Conservation (phyloP, 345 rosid species). For the Gossypium turneri region DNA sequence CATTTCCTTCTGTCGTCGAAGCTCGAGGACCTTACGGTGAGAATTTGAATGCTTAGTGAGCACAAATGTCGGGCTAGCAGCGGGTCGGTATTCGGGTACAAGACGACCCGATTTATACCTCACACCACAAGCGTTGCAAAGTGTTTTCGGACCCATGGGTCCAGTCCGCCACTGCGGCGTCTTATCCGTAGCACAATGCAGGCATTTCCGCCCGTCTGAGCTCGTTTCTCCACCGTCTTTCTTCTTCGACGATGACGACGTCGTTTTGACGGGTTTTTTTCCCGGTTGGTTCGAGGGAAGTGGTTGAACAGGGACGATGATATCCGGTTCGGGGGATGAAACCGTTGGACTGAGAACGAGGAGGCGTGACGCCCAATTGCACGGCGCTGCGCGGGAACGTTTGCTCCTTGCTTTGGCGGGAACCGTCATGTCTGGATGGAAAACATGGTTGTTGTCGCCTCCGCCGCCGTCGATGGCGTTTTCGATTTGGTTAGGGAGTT, state of each 20-base stretch:
- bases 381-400: constrained; percentile 74
- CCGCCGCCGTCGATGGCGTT: not conserved
- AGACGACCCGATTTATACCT: constrained; percentile 71
- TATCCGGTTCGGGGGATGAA: constrained; percentile 31
- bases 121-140: constrained; percentile 92
- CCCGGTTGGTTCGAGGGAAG: constrained; percentile 2
- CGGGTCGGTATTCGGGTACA: constrained; percentile 78
- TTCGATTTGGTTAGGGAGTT: constrained; percentile 5
- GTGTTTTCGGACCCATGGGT: constrained; percentile 75
- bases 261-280: constrained; percentile 30
- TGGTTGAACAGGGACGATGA: constrained; percentile 9
- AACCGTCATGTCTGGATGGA: constrained; percentile 60
- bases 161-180: constrained; percentile 88
- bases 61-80: constrained; percentile 69
- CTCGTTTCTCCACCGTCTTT: constrained; percentile 28
- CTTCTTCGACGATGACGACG: constrained; percentile 29
- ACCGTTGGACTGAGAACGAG: constrained; percentile 44
- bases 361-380: constrained; percentile 86
- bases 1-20: constrained; percentile 47
- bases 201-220: constrained; percentile 51
- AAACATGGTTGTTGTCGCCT: constrained; percentile 29
- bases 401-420: constrained; percentile 97
- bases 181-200: constrained; percentile 76
- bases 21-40: constrained; percentile 71
- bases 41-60: constrained; percentile 72